Evolutionary conservation across 805 yeast genomes (phyloP), one percentile per base, ranked within the genome.

Genomic region (Kluyveromyces aestuarii): DNA sequence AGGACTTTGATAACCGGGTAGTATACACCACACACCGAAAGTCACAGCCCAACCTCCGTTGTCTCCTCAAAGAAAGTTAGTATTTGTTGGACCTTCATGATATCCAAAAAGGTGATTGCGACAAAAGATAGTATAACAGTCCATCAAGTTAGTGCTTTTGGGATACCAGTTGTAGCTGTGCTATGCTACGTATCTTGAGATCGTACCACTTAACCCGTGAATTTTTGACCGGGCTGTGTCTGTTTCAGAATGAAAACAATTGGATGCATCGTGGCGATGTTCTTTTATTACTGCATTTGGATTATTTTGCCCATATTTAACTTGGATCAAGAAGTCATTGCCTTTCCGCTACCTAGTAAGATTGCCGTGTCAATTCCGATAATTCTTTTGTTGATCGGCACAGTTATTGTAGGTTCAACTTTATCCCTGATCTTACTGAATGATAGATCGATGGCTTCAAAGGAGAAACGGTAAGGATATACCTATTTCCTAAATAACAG

Each of bases 331-430:
- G 46, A 47, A 48, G 10, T 50, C 8, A 19, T 45, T 40, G 36
- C 50, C 8, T 66, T 66, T 46, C 70, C 69, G 11, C 36, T 64
- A 1, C 61, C 65, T 3, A 62, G 66, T 38, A 45, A 52, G 19
- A 57, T 58, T 41, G 70, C 69, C 2, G 55, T 63, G 18, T 58
- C 59, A 36, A 27, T 64, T 13, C 70, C 70, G 8, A 60, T 64
- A 7, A 47, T 54, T 7, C 50, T 64, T 17, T 45, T 66, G 38
- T 42, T 64, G 3, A 33, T 56, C 8, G 69, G 64, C 3, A 49
- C 60, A 35, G 46, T 56, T 13, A 39, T 60, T 11, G 62, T 63
- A 17, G 68, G 66, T 2, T 55, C 64, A 8, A 61, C 59, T 39
- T 37, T 63, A 17, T 21, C 45, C 11, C n/a, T 49, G 46, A 9